phyloP scores from a whole-genome alignment of 768 basidiomycete genomes.

The Suillus paluster region DNA sequence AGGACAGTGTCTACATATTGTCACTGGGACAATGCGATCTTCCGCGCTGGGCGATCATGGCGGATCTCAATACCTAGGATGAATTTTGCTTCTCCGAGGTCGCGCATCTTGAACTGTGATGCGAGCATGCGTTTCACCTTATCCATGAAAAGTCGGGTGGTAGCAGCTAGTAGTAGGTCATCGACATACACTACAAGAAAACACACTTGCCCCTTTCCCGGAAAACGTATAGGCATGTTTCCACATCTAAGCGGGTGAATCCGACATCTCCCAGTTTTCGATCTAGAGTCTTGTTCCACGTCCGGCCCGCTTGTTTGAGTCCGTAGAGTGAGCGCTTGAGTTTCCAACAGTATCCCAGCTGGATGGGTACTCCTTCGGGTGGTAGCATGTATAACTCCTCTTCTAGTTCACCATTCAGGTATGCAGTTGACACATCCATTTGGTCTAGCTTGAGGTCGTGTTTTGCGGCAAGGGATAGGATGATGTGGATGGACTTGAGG shows the following conservation, averaged over 20 bases:
- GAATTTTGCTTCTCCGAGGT: conserved; percentile 15
- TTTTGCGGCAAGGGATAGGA: conserved; percentile 26
- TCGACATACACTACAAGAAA: conserved; percentile 35
- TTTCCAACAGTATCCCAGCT: conserved; percentile 10
- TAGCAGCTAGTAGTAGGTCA: conserved; percentile 19
- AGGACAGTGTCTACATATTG: conserved; percentile 17
- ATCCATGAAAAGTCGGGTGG: conserved; percentile 5
- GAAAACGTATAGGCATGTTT: conserved; percentile 30
- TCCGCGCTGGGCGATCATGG: conserved; percentile 23
- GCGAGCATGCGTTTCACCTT: background rate
- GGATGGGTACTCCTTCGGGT: conserved; percentile 16
- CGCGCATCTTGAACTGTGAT: conserved; percentile 7
- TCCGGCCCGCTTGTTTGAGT: conserved; percentile 32
- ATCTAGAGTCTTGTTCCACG: conserved; percentile 27
- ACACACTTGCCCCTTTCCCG: conserved; percentile 14
- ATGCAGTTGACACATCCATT: conserved; percentile 18
- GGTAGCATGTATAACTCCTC: conserved; percentile 32
- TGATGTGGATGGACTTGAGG: conserved; percentile 21
- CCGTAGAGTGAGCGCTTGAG: conserved; percentile 36
- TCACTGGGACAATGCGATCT: conserved; percentile 33
- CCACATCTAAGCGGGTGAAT: conserved; percentile 9
- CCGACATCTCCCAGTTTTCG: conserved; percentile 4
- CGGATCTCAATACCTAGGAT: conserved; percentile 38
- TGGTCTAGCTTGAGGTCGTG: conserved; percentile 25
- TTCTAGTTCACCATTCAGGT: conserved; percentile 28